Percentiles rank a stretch among this genome's conserved stretches.
phyloP scores from a whole-genome alignment of 2,329 filamentous ascomycete species.

The Nannizziopsis arthrosporioides region DNA sequence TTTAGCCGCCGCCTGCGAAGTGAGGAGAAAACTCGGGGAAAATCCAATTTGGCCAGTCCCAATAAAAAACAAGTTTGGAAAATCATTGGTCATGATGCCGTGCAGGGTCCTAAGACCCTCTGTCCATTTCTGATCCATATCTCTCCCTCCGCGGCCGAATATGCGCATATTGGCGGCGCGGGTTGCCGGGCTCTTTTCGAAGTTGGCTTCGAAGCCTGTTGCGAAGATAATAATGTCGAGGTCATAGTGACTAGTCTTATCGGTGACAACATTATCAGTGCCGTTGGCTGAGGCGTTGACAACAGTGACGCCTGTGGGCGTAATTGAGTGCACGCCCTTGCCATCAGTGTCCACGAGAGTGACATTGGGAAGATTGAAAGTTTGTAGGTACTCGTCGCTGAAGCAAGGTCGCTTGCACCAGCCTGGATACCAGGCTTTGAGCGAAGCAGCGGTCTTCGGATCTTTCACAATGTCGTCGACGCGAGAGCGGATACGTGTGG shows the following conservation, averaged over 20 bases:
- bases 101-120: slow-evolving; percentile 42
- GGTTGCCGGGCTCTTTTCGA: slow-evolving; percentile 11
- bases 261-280: slow-evolving; percentile 37
- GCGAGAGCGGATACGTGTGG: slow-evolving; percentile 30
- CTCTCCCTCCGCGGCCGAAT: slow-evolving; percentile 34
- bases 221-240: slow-evolving; percentile 39
- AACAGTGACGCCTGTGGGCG: slow-evolving; percentile 45
- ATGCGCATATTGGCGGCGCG: slow-evolving; percentile 27
- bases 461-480: slow-evolving; percentile 42
- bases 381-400: slow-evolving; percentile 36
- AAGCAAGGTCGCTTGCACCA: slow-evolving; percentile 56
- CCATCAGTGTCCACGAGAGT: slow-evolving; percentile 49
- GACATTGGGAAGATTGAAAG: slow-evolving; percentile 49
- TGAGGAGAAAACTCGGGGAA: neutral
- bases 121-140: slow-evolving; percentile 39
- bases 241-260: slow-evolving; percentile 38
- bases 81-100: slow-evolving; percentile 38
- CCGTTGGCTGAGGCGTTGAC: slow-evolving; percentile 49
- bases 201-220: slow-evolving; percentile 33
- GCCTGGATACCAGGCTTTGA: slow-evolving; percentile 47
- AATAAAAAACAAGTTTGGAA: slow-evolving; percentile 46
- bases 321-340: slow-evolving; percentile 48
- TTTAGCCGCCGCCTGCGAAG: neutral
- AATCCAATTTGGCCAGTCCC: slow-evolving; percentile 33
- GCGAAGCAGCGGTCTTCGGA: slow-evolving; percentile 37